These are phyloP conservation scores for Aspergillus avenaceus DNA, from an alignment of 495 filamentous ascomycete species.

Conservation along the genomic window DNA sequence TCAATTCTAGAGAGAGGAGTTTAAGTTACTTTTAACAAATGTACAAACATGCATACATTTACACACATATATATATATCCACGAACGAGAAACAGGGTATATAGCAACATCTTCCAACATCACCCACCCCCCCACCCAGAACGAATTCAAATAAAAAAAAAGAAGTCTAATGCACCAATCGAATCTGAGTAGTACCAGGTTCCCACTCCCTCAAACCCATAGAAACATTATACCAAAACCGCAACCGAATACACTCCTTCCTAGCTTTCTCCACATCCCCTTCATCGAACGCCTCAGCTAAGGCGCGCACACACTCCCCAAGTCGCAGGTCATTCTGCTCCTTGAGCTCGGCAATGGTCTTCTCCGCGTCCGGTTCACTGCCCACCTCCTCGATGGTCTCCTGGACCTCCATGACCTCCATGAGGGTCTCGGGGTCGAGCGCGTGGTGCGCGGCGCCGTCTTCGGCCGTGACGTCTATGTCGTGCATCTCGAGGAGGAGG, in stretches of 20 bases:
- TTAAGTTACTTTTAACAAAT: too few species aligned
- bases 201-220: slow-evolving; percentile 83
- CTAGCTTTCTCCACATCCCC: slow-evolving; percentile 66
- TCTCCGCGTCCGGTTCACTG: slow-evolving; percentile 52
- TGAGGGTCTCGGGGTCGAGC: slow-evolving; percentile 67
- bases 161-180: slow-evolving; percentile 53
- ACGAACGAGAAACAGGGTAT: too few species aligned
- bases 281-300: slow-evolving; percentile 60
- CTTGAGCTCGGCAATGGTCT: slow-evolving; percentile 56
- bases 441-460: slow-evolving; percentile 63
- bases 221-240: slow-evolving; percentile 89
- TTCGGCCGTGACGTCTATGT: slow-evolving; percentile 66
- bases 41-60: too few species aligned
- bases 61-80: too few species aligned
- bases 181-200: slow-evolving; percentile 61
- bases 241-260: slow-evolving; percentile 67
- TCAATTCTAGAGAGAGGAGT: too few species aligned
- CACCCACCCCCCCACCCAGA: too few species aligned
- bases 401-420: slow-evolving; percentile 82
- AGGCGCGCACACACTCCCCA: slow-evolving; percentile 45
- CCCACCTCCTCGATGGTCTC: slow-evolving; percentile 73
- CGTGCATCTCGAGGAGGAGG: slow-evolving; percentile 61
- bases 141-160: too few species aligned
- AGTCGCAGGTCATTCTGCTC: slow-evolving; percentile 66
- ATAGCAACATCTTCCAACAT: too few species aligned